Evolutionary conservation across 331 rosid genomes (phyloP).

Genomic region (Prunus yedoensis): DNA sequence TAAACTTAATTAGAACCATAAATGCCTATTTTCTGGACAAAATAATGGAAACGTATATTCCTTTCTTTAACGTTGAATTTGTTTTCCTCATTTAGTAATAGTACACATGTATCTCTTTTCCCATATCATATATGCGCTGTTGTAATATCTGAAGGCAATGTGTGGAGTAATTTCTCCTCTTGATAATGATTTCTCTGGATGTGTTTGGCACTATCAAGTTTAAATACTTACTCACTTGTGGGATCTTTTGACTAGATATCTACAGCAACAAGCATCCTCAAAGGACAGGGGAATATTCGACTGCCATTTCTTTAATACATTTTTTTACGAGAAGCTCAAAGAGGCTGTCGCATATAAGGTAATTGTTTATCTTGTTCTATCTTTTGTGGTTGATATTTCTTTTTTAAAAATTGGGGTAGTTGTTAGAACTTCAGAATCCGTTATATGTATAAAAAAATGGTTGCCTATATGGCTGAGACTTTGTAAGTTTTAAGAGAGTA

Average conservation of each 20-base stretch:
- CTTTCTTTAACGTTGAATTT: neutral
- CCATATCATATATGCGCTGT: neutral
- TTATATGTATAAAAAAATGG: neutral
- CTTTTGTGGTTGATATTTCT: neutral
- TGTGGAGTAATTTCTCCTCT: neutral
- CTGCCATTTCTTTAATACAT: constrained; percentile 88
- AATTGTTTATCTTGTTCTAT: constrained; percentile 15
- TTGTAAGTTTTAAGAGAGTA: neutral
- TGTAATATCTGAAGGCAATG: neutral
- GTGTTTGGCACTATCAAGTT: neutral
- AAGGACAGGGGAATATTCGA: constrained; percentile 42
- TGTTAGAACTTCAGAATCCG: constrained; percentile 3
- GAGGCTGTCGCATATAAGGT: constrained; percentile 85
- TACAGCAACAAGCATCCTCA: constrained; percentile 69
- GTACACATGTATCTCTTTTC: neutral
- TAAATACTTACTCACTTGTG: constrained; percentile 2
- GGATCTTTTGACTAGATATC: constrained; percentile 56
- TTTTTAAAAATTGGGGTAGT: neutral
- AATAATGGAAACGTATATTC: neutral
- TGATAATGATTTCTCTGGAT: neutral
- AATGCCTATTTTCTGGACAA: neutral
- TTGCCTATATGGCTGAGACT: neutral
- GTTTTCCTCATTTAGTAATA: neutral
- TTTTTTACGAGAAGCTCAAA: constrained; percentile 85
- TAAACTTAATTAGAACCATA: constrained; percentile 28